Evolutionary conservation across 495 filamentous ascomycete species (phyloP).

Genomic region (Pyrenopolyporus hunteri): DNA sequence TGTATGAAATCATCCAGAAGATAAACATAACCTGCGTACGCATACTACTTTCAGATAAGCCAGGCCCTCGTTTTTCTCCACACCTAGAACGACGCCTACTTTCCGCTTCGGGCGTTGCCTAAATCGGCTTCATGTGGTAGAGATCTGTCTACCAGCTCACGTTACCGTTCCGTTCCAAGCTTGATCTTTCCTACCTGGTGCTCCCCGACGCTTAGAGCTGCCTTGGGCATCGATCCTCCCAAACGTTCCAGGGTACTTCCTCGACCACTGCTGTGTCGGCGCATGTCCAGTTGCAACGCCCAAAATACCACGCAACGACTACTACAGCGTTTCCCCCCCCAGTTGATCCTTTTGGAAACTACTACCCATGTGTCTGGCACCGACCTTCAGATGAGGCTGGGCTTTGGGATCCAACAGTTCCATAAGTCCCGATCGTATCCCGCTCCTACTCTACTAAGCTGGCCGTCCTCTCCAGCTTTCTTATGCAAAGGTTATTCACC

Average conservation of each 20-base stretch:
- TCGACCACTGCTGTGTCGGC: slow-evolving; percentile 43
- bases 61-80: slow-evolving; percentile 42
- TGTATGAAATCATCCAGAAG: slow-evolving; percentile 30
- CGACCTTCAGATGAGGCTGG: slow-evolving; percentile 54
- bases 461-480: slow-evolving; percentile 59
- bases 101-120: slow-evolving; percentile 47
- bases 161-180: slow-evolving; percentile 43
- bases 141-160: slow-evolving; percentile 40
- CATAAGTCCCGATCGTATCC: slow-evolving; percentile 57
- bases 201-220: slow-evolving; percentile 36
- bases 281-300: slow-evolving; percentile 44
- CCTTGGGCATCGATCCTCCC: slow-evolving; percentile 38
- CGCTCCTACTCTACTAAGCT: slow-evolving; percentile 53
- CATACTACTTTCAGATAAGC: slow-evolving; percentile 44
- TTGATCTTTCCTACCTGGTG: slow-evolving; percentile 40
- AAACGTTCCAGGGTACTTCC: slow-evolving; percentile 36
- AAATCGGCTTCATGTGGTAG: slow-evolving; percentile 43
- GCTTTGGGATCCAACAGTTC: slow-evolving; percentile 56
- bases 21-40: slow-evolving; percentile 36
- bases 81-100: slow-evolving; percentile 43
- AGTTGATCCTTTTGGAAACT: slow-evolving; percentile 42
- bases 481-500: slow-evolving; percentile 58
- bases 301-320: slow-evolving; percentile 43
- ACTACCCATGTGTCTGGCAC: slow-evolving; percentile 44
- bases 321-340: slow-evolving; percentile 34